phyloP scores from a whole-genome alignment of 192 early-diverging fungal species.

The Coemansia sp. region DNA sequence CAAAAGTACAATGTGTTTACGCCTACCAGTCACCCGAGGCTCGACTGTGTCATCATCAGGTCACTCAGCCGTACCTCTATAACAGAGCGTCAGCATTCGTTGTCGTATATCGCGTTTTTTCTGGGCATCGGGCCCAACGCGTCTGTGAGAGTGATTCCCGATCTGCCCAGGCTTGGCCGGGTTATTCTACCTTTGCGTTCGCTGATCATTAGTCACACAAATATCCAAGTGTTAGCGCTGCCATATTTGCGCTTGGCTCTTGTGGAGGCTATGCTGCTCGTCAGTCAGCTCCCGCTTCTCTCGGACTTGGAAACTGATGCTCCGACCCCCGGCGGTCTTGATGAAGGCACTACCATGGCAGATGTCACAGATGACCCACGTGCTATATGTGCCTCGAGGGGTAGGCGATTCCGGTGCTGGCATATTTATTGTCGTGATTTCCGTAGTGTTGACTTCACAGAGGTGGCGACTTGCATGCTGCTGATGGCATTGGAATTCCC shows the following conservation, averaged over 20 bases:
- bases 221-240: not conserved
- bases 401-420: not conserved
- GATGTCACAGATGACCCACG: not conserved
- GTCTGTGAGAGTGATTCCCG: not conserved
- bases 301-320: not conserved
- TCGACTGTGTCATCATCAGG: not conserved
- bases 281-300: not conserved
- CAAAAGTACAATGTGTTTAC: not conserved
- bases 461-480: not conserved
- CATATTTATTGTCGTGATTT: not conserved
- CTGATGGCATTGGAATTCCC: not conserved
- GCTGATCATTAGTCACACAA: not conserved
- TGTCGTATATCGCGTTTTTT: not conserved
- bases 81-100: too few species aligned
- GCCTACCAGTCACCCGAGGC: not conserved
- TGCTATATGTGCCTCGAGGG: not conserved
- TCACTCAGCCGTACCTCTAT: not conserved
- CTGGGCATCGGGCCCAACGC: not conserved
- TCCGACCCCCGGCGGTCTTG: not conserved
- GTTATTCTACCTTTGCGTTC: not conserved
- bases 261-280: not conserved
- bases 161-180: not conserved
- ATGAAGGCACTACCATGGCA: not conserved
- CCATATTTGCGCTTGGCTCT: not conserved
- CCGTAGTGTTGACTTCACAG: not conserved